Evolutionary conservation across 441 rosid genomes (phyloP), one percentile per base, ranked within the genome.

Genomic region (Erodium moschatum): DNA sequence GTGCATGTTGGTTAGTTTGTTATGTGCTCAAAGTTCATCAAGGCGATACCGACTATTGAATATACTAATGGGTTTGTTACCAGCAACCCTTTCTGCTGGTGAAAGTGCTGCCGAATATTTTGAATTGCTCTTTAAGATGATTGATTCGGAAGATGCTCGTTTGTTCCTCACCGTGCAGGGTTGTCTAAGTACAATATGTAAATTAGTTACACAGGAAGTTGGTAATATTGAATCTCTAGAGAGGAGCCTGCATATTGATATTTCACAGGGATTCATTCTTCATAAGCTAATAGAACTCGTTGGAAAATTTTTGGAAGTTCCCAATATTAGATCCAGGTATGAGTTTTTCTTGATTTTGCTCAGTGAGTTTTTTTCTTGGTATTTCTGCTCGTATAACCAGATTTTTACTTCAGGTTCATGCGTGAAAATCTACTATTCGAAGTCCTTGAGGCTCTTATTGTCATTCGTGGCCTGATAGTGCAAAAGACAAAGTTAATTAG

Each of bases 21-120:
- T 96, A 69, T 87, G 90, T 78, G 86, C 89, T 63, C 96, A 96
- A 82, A 91, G 96, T 84, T 81, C 92, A 65, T 85, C 97, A 33
- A 91, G 96, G 78, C 83, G 84, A 58, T 94, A 83, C 77, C 90
- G 90, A 78, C 70, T 96, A 84, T 83, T 96, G 81, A 91, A 87
- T 84, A 83, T 96, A 68, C 81, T 96, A 73, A 86, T 94, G 88
- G 81, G 87, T 68, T 81, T 94, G 81, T 78, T 96, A 72, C 96
- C 99, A 0, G 91, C 90, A 66, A 90, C 98, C 67, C 97, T 96
- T 67, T 77, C 94, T 76, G 91, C 96, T 67, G 98, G 99, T 70
- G 98, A 96, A 85, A 91, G 97, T 83, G 95, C 98, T 65, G 92
- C 96, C 16, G 99, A 96, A 76, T 96, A 91, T 81, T 96, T 94